Conservation (phyloP, 257 asterid genomes). For the Solanum microdontum region DNA sequence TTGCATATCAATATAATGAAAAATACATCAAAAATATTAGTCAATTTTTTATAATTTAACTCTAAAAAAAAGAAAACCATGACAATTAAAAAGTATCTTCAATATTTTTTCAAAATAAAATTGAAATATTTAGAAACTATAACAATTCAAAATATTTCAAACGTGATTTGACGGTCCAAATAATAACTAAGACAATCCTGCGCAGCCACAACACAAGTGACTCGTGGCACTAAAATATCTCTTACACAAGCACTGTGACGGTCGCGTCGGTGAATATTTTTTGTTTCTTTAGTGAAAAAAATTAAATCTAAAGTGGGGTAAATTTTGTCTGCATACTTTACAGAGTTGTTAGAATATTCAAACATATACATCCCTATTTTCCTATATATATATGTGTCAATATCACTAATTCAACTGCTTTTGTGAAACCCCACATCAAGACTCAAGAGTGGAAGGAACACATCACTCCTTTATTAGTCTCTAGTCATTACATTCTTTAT, state of each 20-base stretch:
- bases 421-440: neutral
- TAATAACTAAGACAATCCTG: neutral
- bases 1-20: no score
- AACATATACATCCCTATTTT: neutral
- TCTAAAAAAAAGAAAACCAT: no score
- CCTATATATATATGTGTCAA: no score
- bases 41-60: fast-evolving
- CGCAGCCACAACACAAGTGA: neutral
- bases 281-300: neutral
- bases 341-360: neutral
- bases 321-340: neutral
- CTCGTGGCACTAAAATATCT: constrained; percentile 26
- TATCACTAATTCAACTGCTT: neutral
- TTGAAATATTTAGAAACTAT: neutral
- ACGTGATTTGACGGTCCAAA: neutral
- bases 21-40: fast-evolving
- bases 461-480: neutral
- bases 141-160: no score
- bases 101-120: neutral
- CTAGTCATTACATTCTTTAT: neutral
- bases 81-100: neutral
- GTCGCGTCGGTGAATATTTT: constrained; percentile 52
- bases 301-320: neutral
- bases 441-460: neutral
- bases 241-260: constrained; percentile 9